Conservation (phyloP, 805 yeast species). For the Pichia phayaonensis region DNA sequence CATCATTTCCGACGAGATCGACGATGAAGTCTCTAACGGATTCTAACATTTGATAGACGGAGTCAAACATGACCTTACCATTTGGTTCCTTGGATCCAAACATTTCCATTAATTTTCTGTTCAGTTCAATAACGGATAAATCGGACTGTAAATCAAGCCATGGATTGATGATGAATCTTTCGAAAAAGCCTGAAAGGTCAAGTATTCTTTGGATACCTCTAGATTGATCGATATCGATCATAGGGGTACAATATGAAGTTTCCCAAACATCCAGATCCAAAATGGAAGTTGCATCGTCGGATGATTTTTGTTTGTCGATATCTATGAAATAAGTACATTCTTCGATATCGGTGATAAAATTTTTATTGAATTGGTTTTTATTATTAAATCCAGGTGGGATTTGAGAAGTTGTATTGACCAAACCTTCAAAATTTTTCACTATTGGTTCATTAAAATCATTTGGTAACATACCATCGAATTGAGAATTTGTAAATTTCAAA, state of each 20-base stretch:
- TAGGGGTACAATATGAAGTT: slow-evolving; percentile 36
- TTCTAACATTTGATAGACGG: background rate
- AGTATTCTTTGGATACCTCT: slow-evolving; percentile 33
- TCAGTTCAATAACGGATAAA: slow-evolving; percentile 12
- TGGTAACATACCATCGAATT: slow-evolving; percentile 82
- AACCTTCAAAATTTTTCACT: slow-evolving; percentile 14
- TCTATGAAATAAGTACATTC: slow-evolving; percentile 71
- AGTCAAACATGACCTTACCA: slow-evolving; percentile 12
- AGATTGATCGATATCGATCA: slow-evolving; percentile 49
- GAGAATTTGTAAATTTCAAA: slow-evolving; percentile 61
- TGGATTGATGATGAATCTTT: slow-evolving; percentile 3
- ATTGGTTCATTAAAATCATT: slow-evolving; percentile 61
- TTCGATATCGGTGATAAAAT: slow-evolving; percentile 41
- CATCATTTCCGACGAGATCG: background rate
- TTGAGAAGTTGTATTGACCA: slow-evolving; percentile 33
- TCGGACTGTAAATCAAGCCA: slow-evolving; percentile 12
- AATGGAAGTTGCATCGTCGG: slow-evolving; percentile 17
- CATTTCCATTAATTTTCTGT: slow-evolving; percentile 16
- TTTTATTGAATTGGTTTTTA: slow-evolving; percentile 54
- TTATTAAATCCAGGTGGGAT: slow-evolving; percentile 70
- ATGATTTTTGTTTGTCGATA: slow-evolving; percentile 44
- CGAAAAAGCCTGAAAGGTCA: background rate
- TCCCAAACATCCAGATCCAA: slow-evolving; percentile 37
- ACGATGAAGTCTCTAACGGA: background rate
- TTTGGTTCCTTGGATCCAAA: slow-evolving; percentile 9